Evolutionary conservation across 2,329 filamentous ascomycete species (phyloP).

Genomic region (Neocatenulostroma microsporum): DNA sequence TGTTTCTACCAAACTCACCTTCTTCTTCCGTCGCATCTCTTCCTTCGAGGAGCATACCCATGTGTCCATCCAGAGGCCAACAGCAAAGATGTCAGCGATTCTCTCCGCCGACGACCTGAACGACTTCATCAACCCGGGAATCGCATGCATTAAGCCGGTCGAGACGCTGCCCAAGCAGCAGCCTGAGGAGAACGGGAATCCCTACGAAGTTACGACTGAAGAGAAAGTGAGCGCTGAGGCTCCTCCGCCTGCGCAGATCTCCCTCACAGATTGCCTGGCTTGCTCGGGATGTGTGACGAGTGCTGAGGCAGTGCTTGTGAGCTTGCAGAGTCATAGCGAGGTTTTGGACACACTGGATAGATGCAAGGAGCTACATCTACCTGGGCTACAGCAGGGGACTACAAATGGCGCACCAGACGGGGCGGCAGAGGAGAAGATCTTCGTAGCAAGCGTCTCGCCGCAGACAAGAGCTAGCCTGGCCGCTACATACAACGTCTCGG

Average conservation of each 20-base stretch:
- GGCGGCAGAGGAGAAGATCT: constrained; percentile 57
- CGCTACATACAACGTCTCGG: constrained; percentile 68
- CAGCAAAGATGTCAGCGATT: constrained; percentile 77
- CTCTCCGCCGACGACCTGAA: constrained; percentile 94
- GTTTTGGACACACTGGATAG: constrained; percentile 75
- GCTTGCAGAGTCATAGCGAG: constrained; percentile 86
- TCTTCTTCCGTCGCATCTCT: neutral
- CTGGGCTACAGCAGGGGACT: constrained; percentile 4
- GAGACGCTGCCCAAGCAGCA: constrained; percentile 71
- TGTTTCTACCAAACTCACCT: neutral
- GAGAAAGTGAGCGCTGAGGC: constrained; percentile 54
- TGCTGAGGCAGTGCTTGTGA: constrained; percentile 93
- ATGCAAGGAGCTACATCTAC: constrained; percentile 24
- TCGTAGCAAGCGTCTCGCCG: constrained; percentile 86
- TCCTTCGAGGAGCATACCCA: constrained; percentile 8
- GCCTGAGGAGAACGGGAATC: constrained; percentile 37
- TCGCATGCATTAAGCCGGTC: constrained; percentile 96
- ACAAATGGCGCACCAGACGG: constrained; percentile 11
- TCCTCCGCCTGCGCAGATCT: constrained; percentile 76
- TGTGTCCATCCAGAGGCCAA: constrained; percentile 24
- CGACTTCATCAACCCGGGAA: constrained; percentile 96
- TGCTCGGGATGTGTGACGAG: constrained; percentile 97
- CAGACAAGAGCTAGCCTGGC: constrained; percentile 85
- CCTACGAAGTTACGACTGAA: constrained; percentile 88
- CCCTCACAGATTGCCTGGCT: constrained; percentile 91